These are phyloP conservation scores for Erodium texanum DNA, from an alignment of 441 rosid genomes.

Conservation along the genomic window DNA sequence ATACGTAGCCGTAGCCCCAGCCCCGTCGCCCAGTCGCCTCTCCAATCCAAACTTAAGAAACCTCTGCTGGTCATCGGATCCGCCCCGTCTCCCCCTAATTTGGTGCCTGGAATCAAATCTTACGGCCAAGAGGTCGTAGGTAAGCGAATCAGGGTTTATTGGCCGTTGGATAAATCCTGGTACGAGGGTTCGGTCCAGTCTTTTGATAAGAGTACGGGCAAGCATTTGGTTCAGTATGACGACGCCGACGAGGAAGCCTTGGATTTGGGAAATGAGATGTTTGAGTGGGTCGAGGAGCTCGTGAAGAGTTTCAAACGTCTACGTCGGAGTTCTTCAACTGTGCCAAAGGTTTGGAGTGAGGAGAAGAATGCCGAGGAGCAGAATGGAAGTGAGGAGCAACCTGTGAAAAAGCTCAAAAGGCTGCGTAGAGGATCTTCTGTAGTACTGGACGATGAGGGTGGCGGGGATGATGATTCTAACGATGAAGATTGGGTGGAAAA, in stretches of 20 bases:
- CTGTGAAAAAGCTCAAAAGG: constrained; percentile 2
- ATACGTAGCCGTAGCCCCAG: constrained; percentile 24
- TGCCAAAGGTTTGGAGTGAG: constrained; percentile 40
- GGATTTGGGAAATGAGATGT: constrained; percentile 76
- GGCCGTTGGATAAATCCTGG: constrained; percentile 94
- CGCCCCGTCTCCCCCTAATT: constrained; percentile 32
- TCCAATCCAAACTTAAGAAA: constrained; percentile 46
- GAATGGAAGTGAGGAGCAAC: neutral
- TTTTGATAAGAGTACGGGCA: constrained; percentile 38
- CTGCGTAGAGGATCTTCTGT: neutral
- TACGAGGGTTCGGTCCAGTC: constrained; percentile 59
- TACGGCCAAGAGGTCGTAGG: constrained; percentile 57
- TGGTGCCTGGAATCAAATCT: constrained; percentile 21
- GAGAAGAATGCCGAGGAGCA: constrained; percentile 23
- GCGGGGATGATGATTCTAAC: constrained; percentile 47
- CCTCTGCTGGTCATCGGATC: constrained; percentile 56
- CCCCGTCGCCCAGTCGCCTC: constrained; percentile 67
- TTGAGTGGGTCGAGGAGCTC: constrained; percentile 59
- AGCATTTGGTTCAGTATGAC: constrained; percentile 68
- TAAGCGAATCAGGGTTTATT: constrained; percentile 66
- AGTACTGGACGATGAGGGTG: neutral
- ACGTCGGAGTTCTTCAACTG: constrained; percentile 44
- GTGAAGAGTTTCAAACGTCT: constrained; percentile 51
- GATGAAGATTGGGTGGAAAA: constrained; percentile 80
- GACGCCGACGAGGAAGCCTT: constrained; percentile 81